A percentile compares a stretch with the other conserved stretches of the same genome.
Conservation (phyloP, 306 rosid species). For the Lathyrus sativus region DNA sequence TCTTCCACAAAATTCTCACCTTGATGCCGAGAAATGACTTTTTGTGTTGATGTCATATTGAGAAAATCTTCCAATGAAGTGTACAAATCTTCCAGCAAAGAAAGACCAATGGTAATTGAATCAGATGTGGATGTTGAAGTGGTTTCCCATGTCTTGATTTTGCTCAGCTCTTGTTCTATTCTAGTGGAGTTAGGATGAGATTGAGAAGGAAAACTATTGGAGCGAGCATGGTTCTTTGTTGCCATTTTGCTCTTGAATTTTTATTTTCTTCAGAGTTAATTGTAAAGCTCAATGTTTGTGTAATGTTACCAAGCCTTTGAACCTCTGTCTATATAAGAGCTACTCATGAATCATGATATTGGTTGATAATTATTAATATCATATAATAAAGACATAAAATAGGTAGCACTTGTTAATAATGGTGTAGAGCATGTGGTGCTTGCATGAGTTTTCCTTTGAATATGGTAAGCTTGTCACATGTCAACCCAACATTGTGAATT, state of each 20-base stretch:
- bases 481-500: slow-evolving; percentile 38
- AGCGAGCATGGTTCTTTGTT: slow-evolving; percentile 48
- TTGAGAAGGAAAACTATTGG: slow-evolving; percentile 65
- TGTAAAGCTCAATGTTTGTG: not conserved
- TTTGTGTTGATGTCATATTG: slow-evolving; percentile 34
- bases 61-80: slow-evolving; percentile 62
- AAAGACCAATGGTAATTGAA: slow-evolving; percentile 41
- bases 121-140: slow-evolving; percentile 42
- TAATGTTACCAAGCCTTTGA: slow-evolving; percentile 19
- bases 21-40: slow-evolving; percentile 45
- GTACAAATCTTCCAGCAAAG: slow-evolving; percentile 53
- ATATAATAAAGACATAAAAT: slow-evolving; percentile 6
- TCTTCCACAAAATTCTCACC: slow-evolving; percentile 49
- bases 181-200: slow-evolving; percentile 60
- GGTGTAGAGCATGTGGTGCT: slow-evolving; percentile 48
- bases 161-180: slow-evolving; percentile 56
- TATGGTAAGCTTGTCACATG: slow-evolving; percentile 42
- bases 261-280: not conserved
- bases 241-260: slow-evolving; percentile 42
- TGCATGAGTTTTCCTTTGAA: slow-evolving; percentile 36
- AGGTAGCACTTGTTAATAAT: not conserved
- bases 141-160: slow-evolving; percentile 48
- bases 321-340: slow-evolving; percentile 33
- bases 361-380: not conserved
- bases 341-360: not conserved